phyloP scores from a whole-genome alignment of 805 yeast species.

The Candida railenensis region DNA sequence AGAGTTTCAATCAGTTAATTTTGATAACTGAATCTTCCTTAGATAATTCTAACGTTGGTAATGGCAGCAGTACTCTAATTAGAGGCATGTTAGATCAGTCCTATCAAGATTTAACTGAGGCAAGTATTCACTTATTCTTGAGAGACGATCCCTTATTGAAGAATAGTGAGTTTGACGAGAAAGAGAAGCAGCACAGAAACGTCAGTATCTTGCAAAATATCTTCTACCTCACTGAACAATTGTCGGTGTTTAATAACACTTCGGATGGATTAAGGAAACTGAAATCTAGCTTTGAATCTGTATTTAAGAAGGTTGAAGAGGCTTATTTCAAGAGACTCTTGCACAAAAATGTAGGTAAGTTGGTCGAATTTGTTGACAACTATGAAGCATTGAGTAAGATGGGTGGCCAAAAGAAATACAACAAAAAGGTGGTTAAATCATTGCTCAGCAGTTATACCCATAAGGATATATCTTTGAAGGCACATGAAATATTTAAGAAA shows the following conservation, averaged over 20 bases:
- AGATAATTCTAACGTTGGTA: conserved; percentile 19
- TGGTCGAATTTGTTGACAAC: conserved; percentile 63
- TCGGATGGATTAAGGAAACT: conserved; percentile 23
- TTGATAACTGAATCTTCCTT: conserved; percentile 32
- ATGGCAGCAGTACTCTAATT: conserved; percentile 17
- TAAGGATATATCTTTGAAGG: conserved; percentile 54
- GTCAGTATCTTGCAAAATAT: conserved; percentile 41
- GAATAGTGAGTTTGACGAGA: conserved; percentile 42
- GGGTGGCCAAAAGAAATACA: conserved; percentile 62
- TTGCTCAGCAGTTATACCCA: conserved; percentile 57
- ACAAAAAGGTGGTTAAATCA: conserved; percentile 55
- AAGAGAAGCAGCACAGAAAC: conserved; percentile 40
- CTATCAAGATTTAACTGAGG: conserved; percentile 31
- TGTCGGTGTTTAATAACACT: conserved; percentile 18
- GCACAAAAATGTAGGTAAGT: conserved; percentile 59
- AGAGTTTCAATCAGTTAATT: conserved; percentile 32
- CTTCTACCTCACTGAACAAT: conserved; percentile 33
- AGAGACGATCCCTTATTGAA: conserved; percentile 45
- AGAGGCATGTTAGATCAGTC: conserved; percentile 26
- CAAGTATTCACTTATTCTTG: conserved; percentile 32
- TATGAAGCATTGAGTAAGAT: conserved; percentile 51
- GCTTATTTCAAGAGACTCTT: conserved; percentile 33
- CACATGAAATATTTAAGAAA: conserved; percentile 53
- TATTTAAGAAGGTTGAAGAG: conserved; percentile 27
- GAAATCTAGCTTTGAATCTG: conserved; percentile 20